A percentile compares a stretch with the other conserved stretches of the same genome.
These are phyloP conservation scores for Sphagnurus paluster DNA, from an alignment of 1,284 basidiomycete species.

Conservation along the genomic window DNA sequence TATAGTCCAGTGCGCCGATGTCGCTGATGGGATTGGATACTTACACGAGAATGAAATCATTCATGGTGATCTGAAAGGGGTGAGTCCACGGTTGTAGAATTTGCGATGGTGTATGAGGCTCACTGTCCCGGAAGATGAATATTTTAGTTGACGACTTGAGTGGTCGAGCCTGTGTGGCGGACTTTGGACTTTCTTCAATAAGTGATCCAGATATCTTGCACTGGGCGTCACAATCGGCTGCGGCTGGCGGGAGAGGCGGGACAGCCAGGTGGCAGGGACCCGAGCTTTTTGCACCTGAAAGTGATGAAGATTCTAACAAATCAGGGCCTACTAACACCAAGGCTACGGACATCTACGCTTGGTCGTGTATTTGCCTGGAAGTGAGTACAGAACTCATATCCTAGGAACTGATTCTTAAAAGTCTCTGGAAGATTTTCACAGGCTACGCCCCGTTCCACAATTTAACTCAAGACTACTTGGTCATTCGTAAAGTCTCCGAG, in stretches of 20 bases:
- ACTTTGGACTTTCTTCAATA: no score
- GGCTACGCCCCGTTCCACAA: neutral
- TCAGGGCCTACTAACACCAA: neutral
- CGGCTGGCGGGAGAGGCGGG: neutral
- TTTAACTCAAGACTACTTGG: neutral
- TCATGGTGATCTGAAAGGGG: constrained; percentile 4
- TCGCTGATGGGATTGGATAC: neutral
- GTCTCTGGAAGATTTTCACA: neutral
- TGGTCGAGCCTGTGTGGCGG: neutral
- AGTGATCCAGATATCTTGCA: neutral
- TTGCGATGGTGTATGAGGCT: neutral
- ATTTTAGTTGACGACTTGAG: neutral
- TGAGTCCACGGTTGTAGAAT: neutral
- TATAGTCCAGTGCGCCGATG: neutral
- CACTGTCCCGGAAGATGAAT: neutral
- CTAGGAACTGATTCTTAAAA: neutral
- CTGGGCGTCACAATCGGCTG: constrained; percentile 2
- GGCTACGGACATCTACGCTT: constrained; percentile 1
- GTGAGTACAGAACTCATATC: no score
- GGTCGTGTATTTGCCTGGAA: constrained; percentile 1
- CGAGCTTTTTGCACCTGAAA: neutral
- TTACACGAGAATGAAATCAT: neutral
- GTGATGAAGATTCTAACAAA: no score
- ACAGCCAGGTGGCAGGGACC: constrained; percentile 2
- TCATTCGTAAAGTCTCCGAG: neutral